Evolutionary conservation across 2,329 filamentous ascomycete species (phyloP), one percentile per base, ranked within the genome.

Genomic region (Cladosporium velox): DNA sequence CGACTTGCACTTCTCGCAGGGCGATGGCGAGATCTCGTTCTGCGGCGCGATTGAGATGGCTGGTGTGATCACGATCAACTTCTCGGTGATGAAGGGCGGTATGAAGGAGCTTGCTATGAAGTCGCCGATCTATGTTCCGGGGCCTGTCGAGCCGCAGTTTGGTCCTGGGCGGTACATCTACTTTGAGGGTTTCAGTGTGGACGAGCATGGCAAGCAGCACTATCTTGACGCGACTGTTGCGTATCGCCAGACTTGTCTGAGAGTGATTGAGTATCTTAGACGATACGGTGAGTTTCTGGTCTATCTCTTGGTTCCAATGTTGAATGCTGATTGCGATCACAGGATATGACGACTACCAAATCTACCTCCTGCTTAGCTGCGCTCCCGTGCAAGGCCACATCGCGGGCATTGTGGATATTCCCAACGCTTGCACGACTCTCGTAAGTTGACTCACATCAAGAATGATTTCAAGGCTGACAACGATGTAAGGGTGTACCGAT

Each of bases 151-250:
- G 80, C 92, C 93, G 32, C 90, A 93, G 70, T 97, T 95, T 72
- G 90, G 91, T 0, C 91, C 93, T 0, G 91, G 91, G 0, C 81
- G 92, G 4, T 90, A 92, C 72, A 86, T 96, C 66, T 93, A 92
- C 68, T 95, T 95, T 72, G 91, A 97, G 75, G 93, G 93, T 0
- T 97, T 97, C 79, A 91, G 87, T 1, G 93, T 97, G 24, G 93
- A 97, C 72, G 87, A 96, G 79, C 80, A 91, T 32, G 93, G 93
- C 10, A 95, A 92, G 79, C 93, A 97, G 79, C 91, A 96, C 75
- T 96, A 91, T 75, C 84, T 96, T 77, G 93, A 97, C 77, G 88
- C 92, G 2, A 92, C 91, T 0, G 87, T 96, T 4, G 92, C 93
- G 5, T 96, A 97, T 74, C 85, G 92, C 12, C 91, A 96, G 81